These are phyloP conservation scores for Kazachstania viticola DNA, from an alignment of 805 yeast species.

Conservation along the genomic window DNA sequence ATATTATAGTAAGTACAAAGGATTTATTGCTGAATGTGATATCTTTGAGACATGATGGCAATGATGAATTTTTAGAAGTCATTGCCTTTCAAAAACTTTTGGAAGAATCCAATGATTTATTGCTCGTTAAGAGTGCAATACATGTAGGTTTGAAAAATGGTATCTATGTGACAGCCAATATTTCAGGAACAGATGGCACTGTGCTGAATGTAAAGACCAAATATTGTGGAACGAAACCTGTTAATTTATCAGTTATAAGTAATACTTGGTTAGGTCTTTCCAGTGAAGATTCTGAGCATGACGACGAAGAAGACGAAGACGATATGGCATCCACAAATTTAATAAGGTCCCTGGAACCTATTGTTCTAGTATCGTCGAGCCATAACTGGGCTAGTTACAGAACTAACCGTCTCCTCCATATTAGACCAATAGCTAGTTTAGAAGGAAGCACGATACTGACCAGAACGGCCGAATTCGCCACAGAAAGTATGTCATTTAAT, in stretches of 20 bases:
- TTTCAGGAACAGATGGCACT: constrained; percentile 52
- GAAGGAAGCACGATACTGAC: constrained; percentile 8
- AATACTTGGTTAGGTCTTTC: constrained; percentile 2
- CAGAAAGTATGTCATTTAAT: constrained; percentile 14
- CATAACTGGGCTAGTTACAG: constrained; percentile 27
- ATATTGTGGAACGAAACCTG: constrained; percentile 62
- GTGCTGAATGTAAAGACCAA: constrained; percentile 53
- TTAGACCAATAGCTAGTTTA: constrained; percentile 23
- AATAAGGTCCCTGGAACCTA: too few species aligned
- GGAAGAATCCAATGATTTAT: constrained; percentile 34
- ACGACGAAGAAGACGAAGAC: constrained; percentile 15
- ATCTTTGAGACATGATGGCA: constrained; percentile 32
- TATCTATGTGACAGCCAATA: constrained; percentile 50
- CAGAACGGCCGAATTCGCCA: constrained; percentile 11
- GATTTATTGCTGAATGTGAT: constrained; percentile 62
- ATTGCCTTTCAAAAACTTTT: constrained; percentile 57
- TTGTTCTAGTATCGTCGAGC: constrained; percentile 24
- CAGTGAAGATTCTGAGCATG: constrained; percentile 21
- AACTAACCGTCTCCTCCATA: constrained; percentile 9
- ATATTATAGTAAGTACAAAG: constrained; percentile 55
- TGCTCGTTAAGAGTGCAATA: constrained; percentile 23
- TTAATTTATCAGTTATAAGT: constrained; percentile 25
- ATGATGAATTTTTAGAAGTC: constrained; percentile 46
- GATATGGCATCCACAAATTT: constrained; percentile 10
- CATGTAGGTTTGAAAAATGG: constrained; percentile 85